Conservation (phyloP, 108 stramenopile genomes). For the Pseudonitzschia multistriata region DNA sequence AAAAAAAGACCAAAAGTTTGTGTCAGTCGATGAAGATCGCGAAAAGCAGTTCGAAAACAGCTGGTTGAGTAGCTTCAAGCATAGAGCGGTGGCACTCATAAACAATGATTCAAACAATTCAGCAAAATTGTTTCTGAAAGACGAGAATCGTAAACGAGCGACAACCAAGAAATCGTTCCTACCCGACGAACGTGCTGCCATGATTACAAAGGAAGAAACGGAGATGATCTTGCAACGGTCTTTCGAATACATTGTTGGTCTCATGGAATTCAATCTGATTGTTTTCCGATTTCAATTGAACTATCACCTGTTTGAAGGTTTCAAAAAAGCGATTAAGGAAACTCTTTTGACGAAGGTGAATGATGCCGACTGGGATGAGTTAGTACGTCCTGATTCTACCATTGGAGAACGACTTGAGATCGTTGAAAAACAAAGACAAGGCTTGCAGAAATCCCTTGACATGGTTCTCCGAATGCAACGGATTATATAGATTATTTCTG, state of each 20-base stretch:
- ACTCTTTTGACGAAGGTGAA: conserved; percentile 29
- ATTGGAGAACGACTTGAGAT: conserved; percentile 38
- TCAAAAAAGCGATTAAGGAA: conserved; percentile 41
- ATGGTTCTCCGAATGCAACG: conserved; percentile 56
- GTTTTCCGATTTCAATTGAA: conserved; percentile 59
- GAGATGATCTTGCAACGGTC: conserved; percentile 50
- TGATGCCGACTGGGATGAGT: conserved; percentile 43
- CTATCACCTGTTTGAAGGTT: conserved; percentile 58
- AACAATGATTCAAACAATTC: neutral
- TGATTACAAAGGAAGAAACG: conserved; percentile 65
- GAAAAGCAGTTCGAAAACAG: conserved; percentile 13
- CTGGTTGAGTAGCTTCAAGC: conserved; percentile 14
- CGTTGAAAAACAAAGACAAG: conserved; percentile 36
- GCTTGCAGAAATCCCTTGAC: conserved; percentile 42
- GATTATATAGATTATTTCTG: neutral
- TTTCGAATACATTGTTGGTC: conserved; percentile 58
- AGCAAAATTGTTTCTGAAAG: conserved; percentile 45
- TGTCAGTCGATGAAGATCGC: neutral
- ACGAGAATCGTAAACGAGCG: conserved; percentile 34
- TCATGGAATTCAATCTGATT: conserved; percentile 49
- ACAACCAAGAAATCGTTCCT: conserved; percentile 50
- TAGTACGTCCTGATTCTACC: conserved; percentile 38
- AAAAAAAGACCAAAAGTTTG: neutral
- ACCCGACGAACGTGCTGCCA: conserved; percentile 52
- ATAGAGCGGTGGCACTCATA: conserved; percentile 2